Evolutionary conservation across 2,329 filamentous ascomycete species (phyloP).

Genomic region (Clarireedia homoeocarpa): DNA sequence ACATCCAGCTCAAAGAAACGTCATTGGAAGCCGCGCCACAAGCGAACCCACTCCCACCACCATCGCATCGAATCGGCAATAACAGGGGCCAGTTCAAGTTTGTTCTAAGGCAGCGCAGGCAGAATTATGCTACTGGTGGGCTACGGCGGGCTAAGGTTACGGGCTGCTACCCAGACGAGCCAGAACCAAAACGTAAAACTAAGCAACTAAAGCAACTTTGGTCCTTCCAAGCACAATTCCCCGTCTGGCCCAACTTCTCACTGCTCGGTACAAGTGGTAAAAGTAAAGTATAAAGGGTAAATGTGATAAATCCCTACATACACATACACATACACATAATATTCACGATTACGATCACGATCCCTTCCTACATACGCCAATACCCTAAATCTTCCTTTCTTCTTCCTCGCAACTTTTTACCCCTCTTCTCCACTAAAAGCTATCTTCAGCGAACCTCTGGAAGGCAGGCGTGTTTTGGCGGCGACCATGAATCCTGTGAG

Average conservation of each 20-base stretch:
- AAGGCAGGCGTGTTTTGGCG: neutral
- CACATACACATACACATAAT: too few relatives aligned
- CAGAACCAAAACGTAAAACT: neutral
- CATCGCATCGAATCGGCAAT: neutral
- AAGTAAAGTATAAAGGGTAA: too few relatives aligned
- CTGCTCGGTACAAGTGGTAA: neutral
- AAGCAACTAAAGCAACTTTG: neutral
- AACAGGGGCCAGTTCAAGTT: neutral
- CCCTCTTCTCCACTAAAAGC: neutral
- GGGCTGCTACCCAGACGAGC: too few relatives aligned
- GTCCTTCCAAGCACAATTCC: neutral
- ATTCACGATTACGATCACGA: neutral
- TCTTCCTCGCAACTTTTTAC: neutral
- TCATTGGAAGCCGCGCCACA: neutral
- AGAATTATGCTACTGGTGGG: neutral
- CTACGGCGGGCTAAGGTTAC: neutral
- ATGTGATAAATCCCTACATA: too few relatives aligned
- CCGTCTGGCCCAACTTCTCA: neutral
- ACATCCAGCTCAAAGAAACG: neutral
- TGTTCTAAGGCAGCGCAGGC: too few relatives aligned
- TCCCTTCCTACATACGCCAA: neutral
- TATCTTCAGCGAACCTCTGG: neutral
- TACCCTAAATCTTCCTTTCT: neutral
- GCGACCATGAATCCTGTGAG: conserved; percentile 14
- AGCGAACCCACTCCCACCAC: neutral